Percentiles rank a stretch among this genome's conserved stretches.
Evolutionary conservation across 1,284 basidiomycete species (phyloP).

Genomic region (Marasmius fiardii): DNA sequence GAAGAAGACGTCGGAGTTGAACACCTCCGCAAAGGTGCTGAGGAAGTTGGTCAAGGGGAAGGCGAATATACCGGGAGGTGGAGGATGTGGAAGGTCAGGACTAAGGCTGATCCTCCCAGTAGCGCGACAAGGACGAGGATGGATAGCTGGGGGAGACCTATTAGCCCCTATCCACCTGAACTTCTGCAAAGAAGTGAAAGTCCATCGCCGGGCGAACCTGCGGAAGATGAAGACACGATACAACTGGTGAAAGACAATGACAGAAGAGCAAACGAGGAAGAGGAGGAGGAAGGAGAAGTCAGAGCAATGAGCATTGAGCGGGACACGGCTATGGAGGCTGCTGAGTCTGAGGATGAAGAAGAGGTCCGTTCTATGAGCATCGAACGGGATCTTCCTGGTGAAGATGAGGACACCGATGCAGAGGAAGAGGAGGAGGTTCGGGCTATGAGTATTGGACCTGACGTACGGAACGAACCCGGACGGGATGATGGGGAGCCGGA

Average conservation of each 20-base stretch:
- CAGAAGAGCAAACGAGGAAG: not conserved
- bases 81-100: slow-evolving; percentile 48
- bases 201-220: slow-evolving; percentile 1
- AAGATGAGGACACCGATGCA: slow-evolving; percentile 3
- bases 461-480: slow-evolving; percentile 11
- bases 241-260: not conserved
- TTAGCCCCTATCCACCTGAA: slow-evolving; percentile 56
- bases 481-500: slow-evolving; percentile 15
- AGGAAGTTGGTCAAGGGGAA: slow-evolving; percentile 24
- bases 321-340: not conserved
- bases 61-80: slow-evolving; percentile 68
- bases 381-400: not conserved
- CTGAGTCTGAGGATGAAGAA: slow-evolving; percentile 17
- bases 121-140: slow-evolving; percentile 46
- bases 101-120: slow-evolving; percentile 66
- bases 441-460: slow-evolving; percentile 14
- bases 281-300: not conserved
- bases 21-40: not conserved
- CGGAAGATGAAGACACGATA: slow-evolving; percentile 6
- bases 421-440: slow-evolving; percentile 15
- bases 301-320: not conserved
- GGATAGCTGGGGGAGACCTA: slow-evolving; percentile 64
- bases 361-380: not conserved
- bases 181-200: slow-evolving; percentile 12
- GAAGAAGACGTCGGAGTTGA: slow-evolving; percentile 5